Conservation (phyloP, 345 rosid species). For the Heritiera littoralis region DNA sequence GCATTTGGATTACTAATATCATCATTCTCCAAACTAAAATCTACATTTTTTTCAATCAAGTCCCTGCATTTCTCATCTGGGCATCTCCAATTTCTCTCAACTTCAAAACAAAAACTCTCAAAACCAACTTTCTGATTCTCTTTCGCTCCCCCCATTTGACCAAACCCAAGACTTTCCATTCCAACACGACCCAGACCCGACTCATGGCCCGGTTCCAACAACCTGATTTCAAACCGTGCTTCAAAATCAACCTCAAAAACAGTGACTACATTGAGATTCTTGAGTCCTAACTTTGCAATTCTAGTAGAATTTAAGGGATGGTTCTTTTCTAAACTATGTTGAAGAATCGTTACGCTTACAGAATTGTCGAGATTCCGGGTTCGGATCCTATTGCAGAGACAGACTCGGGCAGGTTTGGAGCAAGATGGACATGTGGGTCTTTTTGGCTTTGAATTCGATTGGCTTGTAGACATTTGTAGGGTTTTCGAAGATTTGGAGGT, state of each 20-base stretch:
- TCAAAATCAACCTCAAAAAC: conserved; percentile 63
- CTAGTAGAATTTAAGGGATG: conserved; percentile 81
- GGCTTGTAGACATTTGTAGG: conserved; percentile 45
- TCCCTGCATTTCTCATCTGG: conserved; percentile 21
- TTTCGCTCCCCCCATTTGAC: conserved; percentile 6
- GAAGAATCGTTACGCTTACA: conserved; percentile 75
- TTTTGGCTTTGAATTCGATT: conserved; percentile 44
- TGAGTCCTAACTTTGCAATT: conserved; percentile 73
- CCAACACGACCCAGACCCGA: conserved; percentile 23
- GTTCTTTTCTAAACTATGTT: conserved; percentile 69
- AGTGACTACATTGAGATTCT: conserved; percentile 48
- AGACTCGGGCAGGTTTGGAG: conserved; percentile 60
- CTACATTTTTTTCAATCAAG: conserved; percentile 19
- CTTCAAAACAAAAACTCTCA: conserved; percentile 22
- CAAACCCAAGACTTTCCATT: conserved; percentile 25
- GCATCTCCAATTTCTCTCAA: conserved; percentile 18
- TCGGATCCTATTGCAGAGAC: conserved; percentile 64
- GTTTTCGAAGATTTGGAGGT: conserved; percentile 28
- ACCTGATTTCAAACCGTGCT: conserved; percentile 53
- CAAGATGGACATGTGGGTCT: conserved; percentile 71
- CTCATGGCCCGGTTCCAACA: conserved; percentile 29
- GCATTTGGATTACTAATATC: neutral
- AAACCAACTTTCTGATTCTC: conserved; percentile 18
- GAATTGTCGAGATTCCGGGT: conserved; percentile 53
- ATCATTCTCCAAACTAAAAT: conserved; percentile 14